phyloP scores from a whole-genome alignment of 345 rosid species.

The Populus deltoides region DNA sequence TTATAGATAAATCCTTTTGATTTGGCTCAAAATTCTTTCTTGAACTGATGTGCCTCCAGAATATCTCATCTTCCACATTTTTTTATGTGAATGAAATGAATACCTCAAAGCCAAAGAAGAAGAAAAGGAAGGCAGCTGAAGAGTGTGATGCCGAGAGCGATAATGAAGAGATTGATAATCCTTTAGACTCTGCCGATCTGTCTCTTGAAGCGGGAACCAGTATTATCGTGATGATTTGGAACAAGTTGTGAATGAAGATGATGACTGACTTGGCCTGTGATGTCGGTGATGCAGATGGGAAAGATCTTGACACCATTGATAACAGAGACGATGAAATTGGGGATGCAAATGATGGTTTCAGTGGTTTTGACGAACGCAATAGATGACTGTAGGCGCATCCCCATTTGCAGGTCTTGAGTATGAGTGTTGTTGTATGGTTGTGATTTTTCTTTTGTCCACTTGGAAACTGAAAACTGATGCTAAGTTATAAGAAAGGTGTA shows the following conservation, averaged over 20 bases:
- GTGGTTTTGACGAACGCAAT: too few relatives aligned
- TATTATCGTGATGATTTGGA: conserved; percentile 81
- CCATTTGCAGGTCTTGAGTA: conserved; percentile 62
- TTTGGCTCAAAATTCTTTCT: conserved; percentile 75
- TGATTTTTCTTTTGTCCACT: too few relatives aligned
- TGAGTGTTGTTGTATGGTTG: too few relatives aligned
- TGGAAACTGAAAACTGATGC: too few relatives aligned
- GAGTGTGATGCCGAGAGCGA: conserved; percentile 83
- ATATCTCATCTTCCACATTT: conserved; percentile 90
- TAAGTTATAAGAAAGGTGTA: background rate
- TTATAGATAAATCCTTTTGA: conserved; percentile 38
- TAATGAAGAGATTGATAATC: conserved; percentile 69
- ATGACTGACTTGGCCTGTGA: conserved; percentile 66
- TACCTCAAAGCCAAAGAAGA: background rate
- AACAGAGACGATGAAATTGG: too few relatives aligned
- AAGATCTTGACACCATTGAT: too few relatives aligned
- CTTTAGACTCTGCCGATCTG: conserved; percentile 17
- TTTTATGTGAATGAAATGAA: conserved; percentile 68
- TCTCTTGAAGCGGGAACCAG: conserved; percentile 51
- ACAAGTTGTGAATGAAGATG: conserved; percentile 59
- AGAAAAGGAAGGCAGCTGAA: conserved; percentile 67
- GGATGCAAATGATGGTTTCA: too few relatives aligned
- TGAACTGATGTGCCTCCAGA: conserved; percentile 82
- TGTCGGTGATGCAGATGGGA: too few relatives aligned
- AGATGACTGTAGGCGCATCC: conserved; percentile 49